Evolutionary conservation across 192 early-diverging fungal species (phyloP).

Genomic region (Phlyctochytrium planicorne): DNA sequence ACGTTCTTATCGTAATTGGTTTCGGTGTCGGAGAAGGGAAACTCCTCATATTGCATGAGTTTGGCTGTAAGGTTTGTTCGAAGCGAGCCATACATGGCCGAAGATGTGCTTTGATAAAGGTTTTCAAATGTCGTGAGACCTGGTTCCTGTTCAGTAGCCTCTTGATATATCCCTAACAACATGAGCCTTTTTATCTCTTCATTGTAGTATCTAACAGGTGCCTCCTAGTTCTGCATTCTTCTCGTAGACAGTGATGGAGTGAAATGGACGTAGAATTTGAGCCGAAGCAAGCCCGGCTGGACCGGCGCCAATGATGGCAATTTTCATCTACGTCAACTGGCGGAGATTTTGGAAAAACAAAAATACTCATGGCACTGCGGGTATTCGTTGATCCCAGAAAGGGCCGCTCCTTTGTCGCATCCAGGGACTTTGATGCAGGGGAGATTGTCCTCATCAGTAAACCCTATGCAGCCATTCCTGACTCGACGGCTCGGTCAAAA

Average conservation of each 20-base stretch:
- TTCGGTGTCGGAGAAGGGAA: constrained; percentile 3
- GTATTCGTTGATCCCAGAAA: too few relatives aligned
- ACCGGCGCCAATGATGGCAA: constrained; percentile 1
- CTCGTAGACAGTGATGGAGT: constrained; percentile 3
- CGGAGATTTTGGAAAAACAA: too few relatives aligned
- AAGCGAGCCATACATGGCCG: constrained; percentile 8
- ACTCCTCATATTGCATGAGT: constrained; percentile 11
- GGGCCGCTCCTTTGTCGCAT: constrained; percentile 32
- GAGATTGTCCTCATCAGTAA: constrained; percentile 17
- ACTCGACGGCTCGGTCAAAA: constrained; percentile 12
- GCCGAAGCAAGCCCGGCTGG: background rate
- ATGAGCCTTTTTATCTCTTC: too few relatives aligned
- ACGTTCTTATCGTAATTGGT: too few relatives aligned
- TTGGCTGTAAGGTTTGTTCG: constrained; percentile 10
- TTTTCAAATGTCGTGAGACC: background rate
- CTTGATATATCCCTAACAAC: background rate
- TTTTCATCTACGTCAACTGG: too few relatives aligned
- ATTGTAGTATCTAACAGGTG: background rate
- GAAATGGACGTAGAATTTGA: background rate
- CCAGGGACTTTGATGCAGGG: constrained; percentile 14
- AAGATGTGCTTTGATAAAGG: too few relatives aligned
- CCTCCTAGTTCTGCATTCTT: background rate
- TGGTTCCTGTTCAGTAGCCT: background rate
- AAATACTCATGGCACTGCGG: too few relatives aligned
- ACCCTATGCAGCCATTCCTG: constrained; percentile 38